Conservation (phyloP, 352 stramenopile species). For the Halophytophthora polymorphica region DNA sequence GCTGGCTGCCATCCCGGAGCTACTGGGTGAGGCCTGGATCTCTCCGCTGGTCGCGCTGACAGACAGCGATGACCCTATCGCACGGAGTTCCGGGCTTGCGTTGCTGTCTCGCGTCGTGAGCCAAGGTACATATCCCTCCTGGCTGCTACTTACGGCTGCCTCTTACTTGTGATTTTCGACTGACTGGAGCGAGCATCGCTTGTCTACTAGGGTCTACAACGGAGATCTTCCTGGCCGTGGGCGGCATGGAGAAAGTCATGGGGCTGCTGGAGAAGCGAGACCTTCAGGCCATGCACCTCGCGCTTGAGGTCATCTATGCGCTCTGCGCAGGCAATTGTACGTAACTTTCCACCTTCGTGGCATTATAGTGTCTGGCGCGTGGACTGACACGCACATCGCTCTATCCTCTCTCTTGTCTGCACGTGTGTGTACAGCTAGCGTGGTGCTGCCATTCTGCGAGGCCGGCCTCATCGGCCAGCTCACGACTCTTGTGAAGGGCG, state of each 20-base stretch:
- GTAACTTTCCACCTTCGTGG: conserved; percentile 1
- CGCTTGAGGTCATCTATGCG: conserved; percentile 49
- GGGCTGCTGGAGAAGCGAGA: conserved; percentile 28
- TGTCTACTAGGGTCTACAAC: conserved; percentile 30
- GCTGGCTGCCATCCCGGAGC: conserved; percentile 37
- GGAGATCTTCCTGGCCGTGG: conserved; percentile 45
- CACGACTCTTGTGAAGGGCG: conserved; percentile 26
- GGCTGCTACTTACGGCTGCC: too few species aligned
- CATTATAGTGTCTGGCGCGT: neutral
- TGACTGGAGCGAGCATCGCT: neutral
- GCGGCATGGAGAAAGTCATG: conserved; percentile 52
- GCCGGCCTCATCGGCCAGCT: conserved; percentile 41
- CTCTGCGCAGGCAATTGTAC: conserved; percentile 49
- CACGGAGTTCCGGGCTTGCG: conserved; percentile 44
- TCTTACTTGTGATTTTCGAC: neutral
- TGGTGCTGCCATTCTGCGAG: conserved; percentile 42
- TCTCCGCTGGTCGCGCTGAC: conserved; percentile 56
- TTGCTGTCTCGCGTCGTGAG: conserved; percentile 50
- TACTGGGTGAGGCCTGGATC: conserved; percentile 68
- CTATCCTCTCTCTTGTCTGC: neutral
- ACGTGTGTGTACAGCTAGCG: conserved; percentile 18
- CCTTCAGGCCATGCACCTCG: conserved; percentile 34
- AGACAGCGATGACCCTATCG: conserved; percentile 43
- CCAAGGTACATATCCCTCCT: conserved; percentile 26
- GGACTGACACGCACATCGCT: neutral